Conservation (phyloP, 139 green algal genomes). For the Protoeuglena noctilucae region DNA sequence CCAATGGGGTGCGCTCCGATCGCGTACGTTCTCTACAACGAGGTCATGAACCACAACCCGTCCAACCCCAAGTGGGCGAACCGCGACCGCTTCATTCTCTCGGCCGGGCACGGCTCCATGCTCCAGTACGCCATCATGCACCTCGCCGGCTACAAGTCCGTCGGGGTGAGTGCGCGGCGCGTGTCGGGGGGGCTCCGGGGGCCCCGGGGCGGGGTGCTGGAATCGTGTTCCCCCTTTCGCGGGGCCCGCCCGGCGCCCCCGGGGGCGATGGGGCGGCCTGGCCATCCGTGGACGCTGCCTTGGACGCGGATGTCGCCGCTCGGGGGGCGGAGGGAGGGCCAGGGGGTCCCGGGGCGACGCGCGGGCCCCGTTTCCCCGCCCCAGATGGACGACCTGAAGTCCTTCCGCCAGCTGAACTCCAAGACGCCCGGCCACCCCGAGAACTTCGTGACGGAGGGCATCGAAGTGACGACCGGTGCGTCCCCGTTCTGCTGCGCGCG, state of each 20-base stretch:
- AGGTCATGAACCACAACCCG: constrained; percentile 89
- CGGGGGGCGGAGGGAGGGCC: no score
- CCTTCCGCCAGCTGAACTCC: constrained; percentile 89
- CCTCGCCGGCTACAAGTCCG: constrained; percentile 78
- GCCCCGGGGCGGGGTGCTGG: not conserved
- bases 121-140: constrained; percentile 96
- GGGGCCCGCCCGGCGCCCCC: no score
- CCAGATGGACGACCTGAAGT: constrained; percentile 90
- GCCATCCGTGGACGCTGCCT: no score
- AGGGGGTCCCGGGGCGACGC: no score
- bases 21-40: constrained; percentile 89
- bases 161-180: constrained; percentile 30
- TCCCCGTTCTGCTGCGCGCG: no score
- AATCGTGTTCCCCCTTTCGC: no score
- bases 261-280: no score
- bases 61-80: constrained; percentile 88
- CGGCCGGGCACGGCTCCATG: constrained; percentile 96
- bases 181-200: not conserved
- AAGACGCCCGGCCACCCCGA: constrained; percentile 92
- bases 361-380: no score
- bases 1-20: constrained; percentile 96
- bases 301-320: no score
- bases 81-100: constrained; percentile 96
- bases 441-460: constrained; percentile 87
- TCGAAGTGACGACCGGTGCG: constrained; percentile 90